phyloP scores from a whole-genome alignment of 305 asterid species.

The Fraxinus latifolia region DNA sequence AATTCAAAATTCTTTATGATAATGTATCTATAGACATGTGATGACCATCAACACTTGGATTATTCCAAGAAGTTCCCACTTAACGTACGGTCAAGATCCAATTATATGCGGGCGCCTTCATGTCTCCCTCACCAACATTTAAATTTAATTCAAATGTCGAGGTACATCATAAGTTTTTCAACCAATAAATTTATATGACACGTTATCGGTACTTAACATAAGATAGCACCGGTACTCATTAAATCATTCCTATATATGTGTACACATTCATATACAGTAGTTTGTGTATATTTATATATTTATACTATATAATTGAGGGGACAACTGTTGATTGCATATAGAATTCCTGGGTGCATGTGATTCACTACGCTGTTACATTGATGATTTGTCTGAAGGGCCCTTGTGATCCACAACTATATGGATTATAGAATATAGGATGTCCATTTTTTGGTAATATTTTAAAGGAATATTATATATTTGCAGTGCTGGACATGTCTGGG shows the following conservation, averaged over 20 bases:
- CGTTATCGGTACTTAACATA: too few species aligned
- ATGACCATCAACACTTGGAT: constrained; percentile 25
- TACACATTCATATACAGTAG: not conserved
- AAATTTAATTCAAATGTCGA: too few species aligned
- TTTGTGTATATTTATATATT: not conserved
- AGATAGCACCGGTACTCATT: too few species aligned
- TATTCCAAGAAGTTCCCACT: constrained; percentile 37
- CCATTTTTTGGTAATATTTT: not conserved
- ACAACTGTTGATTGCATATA: constrained; percentile 24
- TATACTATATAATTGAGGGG: constrained; percentile 17
- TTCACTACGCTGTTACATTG: constrained; percentile 38
- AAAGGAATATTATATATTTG: not conserved
- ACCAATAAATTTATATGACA: too few species aligned
- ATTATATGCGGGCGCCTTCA: constrained; percentile 30
- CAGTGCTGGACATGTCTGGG: constrained; percentile 17
- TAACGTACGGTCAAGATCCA: constrained; percentile 46
- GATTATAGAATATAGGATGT: constrained; percentile 15
- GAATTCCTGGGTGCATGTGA: constrained; percentile 49
- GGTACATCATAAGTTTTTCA: too few species aligned
- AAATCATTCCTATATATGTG: too few species aligned
- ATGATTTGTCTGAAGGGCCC: constrained; percentile 34
- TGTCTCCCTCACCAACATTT: not conserved
- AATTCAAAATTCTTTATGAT: not conserved
- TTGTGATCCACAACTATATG: constrained; percentile 32
- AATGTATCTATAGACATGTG: constrained; percentile 18